phyloP scores from a whole-genome alignment of 768 basidiomycete species.

The Cyclocybe cylindracea region DNA sequence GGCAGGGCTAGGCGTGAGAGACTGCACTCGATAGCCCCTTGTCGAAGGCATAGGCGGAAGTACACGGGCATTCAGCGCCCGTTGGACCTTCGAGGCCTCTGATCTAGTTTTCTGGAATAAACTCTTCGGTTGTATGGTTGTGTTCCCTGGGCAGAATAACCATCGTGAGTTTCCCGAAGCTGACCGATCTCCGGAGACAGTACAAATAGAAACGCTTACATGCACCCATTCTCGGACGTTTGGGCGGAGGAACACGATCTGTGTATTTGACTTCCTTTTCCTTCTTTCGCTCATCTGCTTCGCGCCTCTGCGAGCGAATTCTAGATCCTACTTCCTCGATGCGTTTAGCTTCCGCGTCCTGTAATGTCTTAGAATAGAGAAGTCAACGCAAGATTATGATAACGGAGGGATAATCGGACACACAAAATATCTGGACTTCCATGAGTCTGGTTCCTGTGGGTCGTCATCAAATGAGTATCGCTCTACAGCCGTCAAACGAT shows the following conservation, averaged over 20 bases:
- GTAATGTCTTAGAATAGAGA: conserved; percentile 42
- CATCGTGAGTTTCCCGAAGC: conserved; percentile 15
- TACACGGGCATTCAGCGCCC: conserved; percentile 53
- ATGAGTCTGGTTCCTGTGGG: conserved; percentile 53
- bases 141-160: conserved; percentile 32
- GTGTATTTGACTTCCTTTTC: conserved; percentile 77
- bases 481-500: conserved; percentile 50
- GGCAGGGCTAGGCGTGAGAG: conserved; percentile 33
- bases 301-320: conserved; percentile 65
- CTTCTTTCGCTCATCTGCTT: conserved; percentile 74
- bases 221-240: conserved; percentile 52
- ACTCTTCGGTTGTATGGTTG: conserved; percentile 53
- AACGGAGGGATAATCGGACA: conserved; percentile 22
- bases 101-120: conserved; percentile 77
- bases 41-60: conserved; percentile 54
- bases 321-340: conserved; percentile 63
- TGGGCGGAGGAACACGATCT: conserved; percentile 64
- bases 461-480: conserved; percentile 41
- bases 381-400: conserved; percentile 10
- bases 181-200: conserved; percentile 8
- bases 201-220: conserved; percentile 44
- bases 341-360: conserved; percentile 60
- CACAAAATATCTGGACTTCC: conserved; percentile 73
- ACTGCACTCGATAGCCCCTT: conserved; percentile 44
- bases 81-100: conserved; percentile 69